phyloP scores from a whole-genome alignment of 768 basidiomycete species.

The Favolaschia claudopus region DNA sequence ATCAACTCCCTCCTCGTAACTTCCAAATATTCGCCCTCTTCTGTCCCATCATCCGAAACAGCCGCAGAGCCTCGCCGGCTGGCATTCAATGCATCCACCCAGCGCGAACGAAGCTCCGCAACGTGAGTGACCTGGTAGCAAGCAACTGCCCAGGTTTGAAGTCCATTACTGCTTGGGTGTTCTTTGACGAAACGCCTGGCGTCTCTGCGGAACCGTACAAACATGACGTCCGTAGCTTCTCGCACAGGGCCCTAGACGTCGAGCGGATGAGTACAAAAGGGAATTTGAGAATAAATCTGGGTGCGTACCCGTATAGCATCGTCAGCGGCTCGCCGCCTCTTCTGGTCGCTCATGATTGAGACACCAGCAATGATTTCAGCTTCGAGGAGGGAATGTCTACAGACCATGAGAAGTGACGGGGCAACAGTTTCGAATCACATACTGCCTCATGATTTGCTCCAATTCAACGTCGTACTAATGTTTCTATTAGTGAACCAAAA shows the following conservation, averaged over 20 bases:
- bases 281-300: not conserved
- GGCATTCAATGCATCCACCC: slow-evolving; percentile 22
- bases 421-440: not conserved
- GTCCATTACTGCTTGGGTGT: not conserved
- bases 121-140: slow-evolving; percentile 26
- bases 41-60: slow-evolving; percentile 14
- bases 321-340: slow-evolving; percentile 17
- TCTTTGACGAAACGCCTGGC: slow-evolving; percentile 22
- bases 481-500: not conserved
- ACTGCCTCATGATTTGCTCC: slow-evolving; percentile 23
- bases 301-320: slow-evolving; percentile 22
- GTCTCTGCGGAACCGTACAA: not conserved
- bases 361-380: slow-evolving; percentile 25
- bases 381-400: slow-evolving; percentile 20
- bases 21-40: slow-evolving; percentile 17
- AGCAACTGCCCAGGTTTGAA: slow-evolving; percentile 21
- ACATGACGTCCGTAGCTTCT: slow-evolving; percentile 19
- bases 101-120: not conserved
- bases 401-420: no score
- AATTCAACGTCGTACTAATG: slow-evolving; percentile 23
- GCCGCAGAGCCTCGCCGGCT: slow-evolving; percentile 21
- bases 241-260: slow-evolving; percentile 21
- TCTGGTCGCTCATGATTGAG: slow-evolving; percentile 19
- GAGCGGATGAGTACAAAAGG: not conserved
- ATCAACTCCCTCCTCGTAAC: slow-evolving; percentile 20